phyloP scores from a whole-genome alignment of 306 rosid species.

The Lathyrus oleraceus region DNA sequence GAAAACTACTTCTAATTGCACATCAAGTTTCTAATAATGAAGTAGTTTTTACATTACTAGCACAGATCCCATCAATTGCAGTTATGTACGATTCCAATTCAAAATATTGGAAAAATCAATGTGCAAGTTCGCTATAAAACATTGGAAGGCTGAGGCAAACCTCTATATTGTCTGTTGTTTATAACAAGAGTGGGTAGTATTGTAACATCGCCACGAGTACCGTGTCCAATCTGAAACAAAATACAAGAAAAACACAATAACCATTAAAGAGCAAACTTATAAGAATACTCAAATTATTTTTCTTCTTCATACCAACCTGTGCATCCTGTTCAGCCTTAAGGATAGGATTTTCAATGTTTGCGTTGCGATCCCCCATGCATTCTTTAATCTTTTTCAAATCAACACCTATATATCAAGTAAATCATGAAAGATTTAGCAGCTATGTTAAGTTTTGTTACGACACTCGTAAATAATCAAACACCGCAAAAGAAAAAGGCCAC shows the following conservation, averaged over 20 bases:
- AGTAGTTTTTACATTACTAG: too few relatives aligned
- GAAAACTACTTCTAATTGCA: too few relatives aligned
- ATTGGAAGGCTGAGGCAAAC: conserved; percentile 42
- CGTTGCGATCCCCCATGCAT: conserved; percentile 71
- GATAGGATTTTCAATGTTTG: conserved; percentile 66
- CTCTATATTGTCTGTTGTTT: conserved; percentile 94
- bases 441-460: neutral
- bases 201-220: conserved; percentile 90
- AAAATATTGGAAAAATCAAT: too few relatives aligned
- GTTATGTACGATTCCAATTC: neutral
- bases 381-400: conserved; percentile 67
- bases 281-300: too few relatives aligned
- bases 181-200: conserved; percentile 90
- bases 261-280: neutral
- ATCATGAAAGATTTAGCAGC: conserved; percentile 12
- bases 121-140: neutral
- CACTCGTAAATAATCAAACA: neutral
- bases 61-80: neutral
- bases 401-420: conserved; percentile 56
- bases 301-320: conserved; percentile 56
- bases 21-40: too few relatives aligned
- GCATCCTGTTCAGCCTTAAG: conserved; percentile 84
- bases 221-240: conserved; percentile 77
- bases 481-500: neutral
- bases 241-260: conserved; percentile 4